Conservation (phyloP, 2,329 filamentous ascomycete species). For the Exserohilum rostratum region DNA sequence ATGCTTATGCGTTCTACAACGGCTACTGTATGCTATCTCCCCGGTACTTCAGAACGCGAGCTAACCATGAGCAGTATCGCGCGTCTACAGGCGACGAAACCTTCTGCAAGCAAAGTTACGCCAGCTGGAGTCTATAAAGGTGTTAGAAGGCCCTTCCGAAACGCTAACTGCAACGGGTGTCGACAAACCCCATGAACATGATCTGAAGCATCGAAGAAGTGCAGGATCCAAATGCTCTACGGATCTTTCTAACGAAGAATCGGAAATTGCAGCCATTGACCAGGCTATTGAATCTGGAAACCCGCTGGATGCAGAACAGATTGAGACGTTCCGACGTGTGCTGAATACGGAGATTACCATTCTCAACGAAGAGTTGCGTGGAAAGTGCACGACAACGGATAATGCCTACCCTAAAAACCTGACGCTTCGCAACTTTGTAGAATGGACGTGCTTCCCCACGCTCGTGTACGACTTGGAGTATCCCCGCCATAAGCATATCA, state of each 20-base stretch:
- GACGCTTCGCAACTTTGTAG: slow-evolving; percentile 67
- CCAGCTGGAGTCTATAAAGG: slow-evolving; percentile 62
- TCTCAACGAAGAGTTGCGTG: slow-evolving; percentile 68
- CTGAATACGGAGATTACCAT: slow-evolving; percentile 71
- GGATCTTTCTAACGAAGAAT: slow-evolving; percentile 54
- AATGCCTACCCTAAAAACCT: slow-evolving; percentile 73
- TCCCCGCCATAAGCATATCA: slow-evolving; percentile 70
- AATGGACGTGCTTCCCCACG: slow-evolving; percentile 77
- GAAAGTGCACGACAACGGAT: slow-evolving; percentile 60
- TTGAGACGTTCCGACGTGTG: slow-evolving; percentile 67
- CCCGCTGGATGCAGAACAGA: slow-evolving; percentile 66
- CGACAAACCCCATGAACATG: slow-evolving; percentile 11
- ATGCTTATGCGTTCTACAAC: slow-evolving; percentile 80
- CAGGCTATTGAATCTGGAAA: slow-evolving; percentile 65
- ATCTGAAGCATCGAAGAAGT: slow-evolving; percentile 36
- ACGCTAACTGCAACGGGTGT: slow-evolving; percentile 25
- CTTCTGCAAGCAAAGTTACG: slow-evolving; percentile 59
- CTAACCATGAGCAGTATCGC: slow-evolving; percentile 27
- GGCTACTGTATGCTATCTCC: slow-evolving; percentile 60
- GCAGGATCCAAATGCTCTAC: slow-evolving; percentile 50
- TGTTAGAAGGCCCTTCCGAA: slow-evolving; percentile 50
- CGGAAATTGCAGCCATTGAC: slow-evolving; percentile 66
- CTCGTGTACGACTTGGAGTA: slow-evolving; percentile 82
- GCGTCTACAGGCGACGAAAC: slow-evolving; percentile 58
- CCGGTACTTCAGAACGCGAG: background rate